Evolutionary conservation across 208 protist species (phyloP).

Genomic region (Leishmania lainsoni): DNA sequence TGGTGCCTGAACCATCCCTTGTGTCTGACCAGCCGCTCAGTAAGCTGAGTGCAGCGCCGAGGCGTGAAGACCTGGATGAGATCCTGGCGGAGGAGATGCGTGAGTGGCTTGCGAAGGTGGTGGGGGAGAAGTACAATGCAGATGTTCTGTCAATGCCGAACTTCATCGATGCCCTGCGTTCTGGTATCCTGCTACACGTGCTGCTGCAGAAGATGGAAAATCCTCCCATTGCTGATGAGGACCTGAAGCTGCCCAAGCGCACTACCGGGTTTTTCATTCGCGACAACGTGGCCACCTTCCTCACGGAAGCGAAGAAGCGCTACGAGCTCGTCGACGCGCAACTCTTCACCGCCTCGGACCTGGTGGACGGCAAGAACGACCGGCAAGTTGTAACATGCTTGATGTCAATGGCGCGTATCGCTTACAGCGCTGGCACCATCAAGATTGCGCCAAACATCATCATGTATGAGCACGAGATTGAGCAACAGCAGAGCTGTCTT

Average conservation of each 20-base stretch:
- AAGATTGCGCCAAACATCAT: constrained; percentile 46
- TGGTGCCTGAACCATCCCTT: neutral
- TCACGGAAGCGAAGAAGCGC: constrained; percentile 36
- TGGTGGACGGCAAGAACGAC: constrained; percentile 76
- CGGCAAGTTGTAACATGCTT: constrained; percentile 80
- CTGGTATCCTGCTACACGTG: constrained; percentile 64
- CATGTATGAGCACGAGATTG: constrained; percentile 69
- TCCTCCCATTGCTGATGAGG: constrained; percentile 47
- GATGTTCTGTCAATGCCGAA: constrained; percentile 44
- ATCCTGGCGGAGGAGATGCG: constrained; percentile 68
- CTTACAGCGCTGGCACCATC: constrained; percentile 47
- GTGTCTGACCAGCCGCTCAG: constrained; percentile 9
- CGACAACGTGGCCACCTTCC: constrained; percentile 73
- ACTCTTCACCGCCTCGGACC: constrained; percentile 76
- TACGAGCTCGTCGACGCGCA: constrained; percentile 62
- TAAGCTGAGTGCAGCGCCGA: constrained; percentile 32
- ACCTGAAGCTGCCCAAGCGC: constrained; percentile 61
- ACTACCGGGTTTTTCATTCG: constrained; percentile 72
- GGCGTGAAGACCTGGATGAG: constrained; percentile 46
- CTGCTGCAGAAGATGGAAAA: constrained; percentile 72
- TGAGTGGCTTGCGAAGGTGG: constrained; percentile 59
- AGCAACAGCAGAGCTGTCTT: constrained; percentile 34
- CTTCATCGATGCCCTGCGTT: constrained; percentile 66
- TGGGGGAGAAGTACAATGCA: constrained; percentile 49
- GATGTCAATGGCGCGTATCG: constrained; percentile 66